Conservation (phyloP, 495 filamentous ascomycete species). For the Melanomma pulvis-pyrius region DNA sequence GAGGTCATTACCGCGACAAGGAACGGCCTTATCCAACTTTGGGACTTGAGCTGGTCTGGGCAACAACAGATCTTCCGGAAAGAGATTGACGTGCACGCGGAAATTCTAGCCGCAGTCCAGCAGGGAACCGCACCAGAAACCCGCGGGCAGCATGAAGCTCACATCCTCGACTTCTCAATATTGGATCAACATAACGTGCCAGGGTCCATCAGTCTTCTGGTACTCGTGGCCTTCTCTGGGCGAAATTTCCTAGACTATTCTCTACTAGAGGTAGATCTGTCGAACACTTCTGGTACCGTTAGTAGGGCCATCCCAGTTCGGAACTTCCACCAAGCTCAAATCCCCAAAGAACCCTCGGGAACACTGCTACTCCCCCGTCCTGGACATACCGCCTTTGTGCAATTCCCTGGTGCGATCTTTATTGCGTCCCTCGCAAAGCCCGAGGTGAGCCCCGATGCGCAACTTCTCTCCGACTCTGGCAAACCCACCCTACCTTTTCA, state of each 20-base stretch:
- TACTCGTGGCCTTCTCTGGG: constrained; percentile 35
- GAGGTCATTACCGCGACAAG: constrained; percentile 77
- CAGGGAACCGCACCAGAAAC: constrained; percentile 16
- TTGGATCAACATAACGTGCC: constrained; percentile 33
- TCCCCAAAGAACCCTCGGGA: constrained; percentile 49
- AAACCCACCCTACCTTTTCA: constrained; percentile 67
- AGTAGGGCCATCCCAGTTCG: constrained; percentile 62
- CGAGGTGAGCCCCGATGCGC: constrained; percentile 67
- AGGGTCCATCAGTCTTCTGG: constrained; percentile 25
- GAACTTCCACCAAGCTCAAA: constrained; percentile 57
- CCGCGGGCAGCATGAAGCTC: constrained; percentile 39
- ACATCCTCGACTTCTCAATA: constrained; percentile 53
- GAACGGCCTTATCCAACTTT: constrained; percentile 74
- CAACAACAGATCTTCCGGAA: constrained; percentile 60
- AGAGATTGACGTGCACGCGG: constrained; percentile 54
- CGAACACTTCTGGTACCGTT: constrained; percentile 14
- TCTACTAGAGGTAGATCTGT: constrained; percentile 48
- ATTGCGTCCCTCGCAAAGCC: constrained; percentile 67
- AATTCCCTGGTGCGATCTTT: constrained; percentile 74
- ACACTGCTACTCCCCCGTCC: constrained; percentile 77
- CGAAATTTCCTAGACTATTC: constrained; percentile 37
- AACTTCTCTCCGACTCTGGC: constrained; percentile 67
- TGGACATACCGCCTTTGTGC: constrained; percentile 76
- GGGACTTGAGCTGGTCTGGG: constrained; percentile 85
- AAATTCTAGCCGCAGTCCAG: constrained; percentile 44